phyloP scores from a whole-genome alignment of 106 monocot genomes.

The Chionographis japonica region DNA sequence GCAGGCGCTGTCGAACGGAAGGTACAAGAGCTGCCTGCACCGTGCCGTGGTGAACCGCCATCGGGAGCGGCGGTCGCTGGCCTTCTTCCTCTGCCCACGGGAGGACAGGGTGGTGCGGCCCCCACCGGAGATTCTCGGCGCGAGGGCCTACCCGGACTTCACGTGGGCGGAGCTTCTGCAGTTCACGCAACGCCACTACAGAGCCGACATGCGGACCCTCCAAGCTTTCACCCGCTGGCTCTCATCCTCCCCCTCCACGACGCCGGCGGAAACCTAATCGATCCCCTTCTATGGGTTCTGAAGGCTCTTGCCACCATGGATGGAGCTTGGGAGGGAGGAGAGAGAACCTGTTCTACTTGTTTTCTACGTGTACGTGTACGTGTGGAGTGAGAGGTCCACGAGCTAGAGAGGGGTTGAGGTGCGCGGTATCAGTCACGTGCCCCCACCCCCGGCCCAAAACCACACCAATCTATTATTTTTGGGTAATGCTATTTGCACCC shows the following conservation, averaged over 20 bases:
- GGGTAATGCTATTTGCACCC: no score
- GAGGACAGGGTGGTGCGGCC: conserved; percentile 44
- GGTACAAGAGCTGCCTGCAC: conserved; percentile 75
- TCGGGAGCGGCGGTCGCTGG: conserved; percentile 47
- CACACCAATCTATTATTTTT: no score
- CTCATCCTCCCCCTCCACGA: neutral
- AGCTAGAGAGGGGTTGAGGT: no score
- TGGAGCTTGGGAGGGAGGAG: no score
- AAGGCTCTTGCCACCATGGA: no score
- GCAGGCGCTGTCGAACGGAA: conserved; percentile 63
- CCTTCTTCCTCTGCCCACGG: conserved; percentile 64
- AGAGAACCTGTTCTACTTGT: no score
- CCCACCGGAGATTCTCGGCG: conserved; percentile 2
- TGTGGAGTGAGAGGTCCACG: no score
- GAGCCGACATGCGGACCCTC: conserved; percentile 25
- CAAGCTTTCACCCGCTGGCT: conserved; percentile 18
- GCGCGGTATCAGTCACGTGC: no score
- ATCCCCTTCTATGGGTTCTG: no score
- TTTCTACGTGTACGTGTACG: no score
- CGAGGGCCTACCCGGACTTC: conserved; percentile 34
- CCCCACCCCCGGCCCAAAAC: no score
- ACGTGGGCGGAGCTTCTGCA: conserved; percentile 33
- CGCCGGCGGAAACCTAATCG: no score
- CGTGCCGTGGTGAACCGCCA: conserved; percentile 60
- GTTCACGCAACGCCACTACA: conserved; percentile 34